Evolutionary conservation across 2,329 filamentous ascomycete species (phyloP).

Genomic region (Decorospora gaudefroyi): DNA sequence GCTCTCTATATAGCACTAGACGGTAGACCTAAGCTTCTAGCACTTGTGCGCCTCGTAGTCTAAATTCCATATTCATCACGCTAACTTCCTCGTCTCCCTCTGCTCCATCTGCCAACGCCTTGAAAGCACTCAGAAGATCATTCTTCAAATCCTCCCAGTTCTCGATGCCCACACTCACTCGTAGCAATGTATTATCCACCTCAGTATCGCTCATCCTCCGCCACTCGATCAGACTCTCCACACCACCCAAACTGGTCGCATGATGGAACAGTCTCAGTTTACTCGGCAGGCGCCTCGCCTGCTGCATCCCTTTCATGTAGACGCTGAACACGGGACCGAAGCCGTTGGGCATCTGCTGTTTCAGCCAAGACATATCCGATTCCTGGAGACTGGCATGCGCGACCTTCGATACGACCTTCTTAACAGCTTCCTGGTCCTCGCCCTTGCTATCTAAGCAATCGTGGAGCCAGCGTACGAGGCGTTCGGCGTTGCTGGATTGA

Average conservation of each 20-base stretch:
- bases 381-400: slow-evolving; percentile 81
- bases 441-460: slow-evolving; percentile 51
- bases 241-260: slow-evolving; percentile 89
- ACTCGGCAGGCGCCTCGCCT: slow-evolving; percentile 73
- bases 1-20: slow-evolving; percentile 31
- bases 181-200: slow-evolving; percentile 72
- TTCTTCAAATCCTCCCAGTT: slow-evolving; percentile 78
- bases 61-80: too few species aligned
- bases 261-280: slow-evolving; percentile 86
- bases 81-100: too few species aligned
- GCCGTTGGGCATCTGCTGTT: slow-evolving; percentile 86
- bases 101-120: slow-evolving; percentile 15
- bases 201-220: slow-evolving; percentile 79
- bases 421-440: slow-evolving; percentile 53
- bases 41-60: slow-evolving; percentile 27
- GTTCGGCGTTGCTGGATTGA: slow-evolving; percentile 72
- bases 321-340: slow-evolving; percentile 89
- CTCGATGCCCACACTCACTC: slow-evolving; percentile 87
- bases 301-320: slow-evolving; percentile 61
- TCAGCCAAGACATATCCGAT: slow-evolving; percentile 68
- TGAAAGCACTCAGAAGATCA: slow-evolving; percentile 61
- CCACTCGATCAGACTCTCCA: slow-evolving; percentile 98
- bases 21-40: slow-evolving; percentile 20
- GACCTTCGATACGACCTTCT: slow-evolving; percentile 63
- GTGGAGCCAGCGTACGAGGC: slow-evolving; percentile 73